Conservation (phyloP, 768 basidiomycete genomes). For the Russula abietina region DNA sequence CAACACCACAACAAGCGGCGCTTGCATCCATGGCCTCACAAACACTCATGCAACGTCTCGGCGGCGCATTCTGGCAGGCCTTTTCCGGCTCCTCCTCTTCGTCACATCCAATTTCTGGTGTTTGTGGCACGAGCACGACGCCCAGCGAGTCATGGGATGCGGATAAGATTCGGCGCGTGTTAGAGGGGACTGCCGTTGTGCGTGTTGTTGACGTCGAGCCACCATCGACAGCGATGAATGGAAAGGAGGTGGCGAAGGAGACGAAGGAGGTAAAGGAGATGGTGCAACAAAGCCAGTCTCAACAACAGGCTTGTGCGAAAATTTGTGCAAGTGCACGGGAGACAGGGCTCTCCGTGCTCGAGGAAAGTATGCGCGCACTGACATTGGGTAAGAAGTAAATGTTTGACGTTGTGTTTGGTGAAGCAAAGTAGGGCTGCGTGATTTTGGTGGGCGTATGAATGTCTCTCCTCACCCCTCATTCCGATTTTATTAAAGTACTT, state of each 20-base stretch:
- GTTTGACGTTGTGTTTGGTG: background rate
- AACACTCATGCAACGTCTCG: constrained; percentile 65
- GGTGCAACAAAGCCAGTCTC: background rate
- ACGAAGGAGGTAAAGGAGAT: background rate
- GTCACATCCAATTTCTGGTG: background rate
- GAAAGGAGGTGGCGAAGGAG: background rate
- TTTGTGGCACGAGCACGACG: background rate
- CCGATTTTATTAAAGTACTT: background rate
- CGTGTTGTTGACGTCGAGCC: constrained; percentile 71
- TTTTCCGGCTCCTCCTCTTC: constrained; percentile 40
- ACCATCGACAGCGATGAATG: constrained; percentile 2
- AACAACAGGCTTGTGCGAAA: constrained; percentile 10
- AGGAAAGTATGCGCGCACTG: constrained; percentile 65
- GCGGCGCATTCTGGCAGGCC: constrained; percentile 82
- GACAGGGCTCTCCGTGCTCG: constrained; percentile 33
- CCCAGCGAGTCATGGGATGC: constrained; percentile 41
- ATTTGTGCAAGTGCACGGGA: constrained; percentile 19
- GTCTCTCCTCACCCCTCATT: background rate
- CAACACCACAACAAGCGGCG: constrained; percentile 41
- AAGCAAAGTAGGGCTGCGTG: background rate
- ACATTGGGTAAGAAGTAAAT: constrained; percentile 48
- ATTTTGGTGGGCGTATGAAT: background rate
- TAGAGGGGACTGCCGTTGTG: constrained; percentile 79
- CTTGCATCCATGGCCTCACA: constrained; percentile 73
- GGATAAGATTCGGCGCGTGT: constrained; percentile 73